Evolutionary conservation across 2,329 filamentous ascomycete genomes (phyloP).

Genomic region (Arthrocladium fulminans): DNA sequence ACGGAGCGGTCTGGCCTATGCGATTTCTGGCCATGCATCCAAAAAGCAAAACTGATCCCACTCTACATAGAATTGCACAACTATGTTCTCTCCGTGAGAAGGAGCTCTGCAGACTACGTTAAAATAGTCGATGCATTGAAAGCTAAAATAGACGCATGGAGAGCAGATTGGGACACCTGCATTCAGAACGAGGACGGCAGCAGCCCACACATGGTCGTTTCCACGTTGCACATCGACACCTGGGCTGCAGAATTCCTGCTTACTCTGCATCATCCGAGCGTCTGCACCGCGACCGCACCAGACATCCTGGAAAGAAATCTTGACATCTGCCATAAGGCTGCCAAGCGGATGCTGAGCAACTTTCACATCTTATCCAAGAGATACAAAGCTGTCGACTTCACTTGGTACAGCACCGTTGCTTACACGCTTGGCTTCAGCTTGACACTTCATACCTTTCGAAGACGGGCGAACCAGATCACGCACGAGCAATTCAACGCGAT

Average conservation of each 20-base stretch:
- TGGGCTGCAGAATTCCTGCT: slow-evolving; percentile 43
- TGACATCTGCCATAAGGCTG: slow-evolving; percentile 25
- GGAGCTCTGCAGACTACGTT: slow-evolving; percentile 55
- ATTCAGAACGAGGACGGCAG: slow-evolving; percentile 24
- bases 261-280: slow-evolving; percentile 45
- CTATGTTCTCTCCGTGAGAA: slow-evolving; percentile 63
- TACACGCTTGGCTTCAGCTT: slow-evolving; percentile 22
- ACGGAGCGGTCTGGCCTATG: slow-evolving; percentile 50
- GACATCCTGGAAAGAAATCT: slow-evolving; percentile 26
- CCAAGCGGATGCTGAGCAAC: slow-evolving; percentile 24
- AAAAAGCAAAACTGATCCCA: slow-evolving; percentile 55
- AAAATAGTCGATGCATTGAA: slow-evolving; percentile 57
- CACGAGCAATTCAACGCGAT: slow-evolving; percentile 22
- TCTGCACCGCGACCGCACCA: slow-evolving; percentile 32
- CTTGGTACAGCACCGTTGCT: slow-evolving; percentile 21
- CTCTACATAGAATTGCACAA: slow-evolving; percentile 66
- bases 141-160: slow-evolving; percentile 53
- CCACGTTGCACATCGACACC: slow-evolving; percentile 41
- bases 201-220: slow-evolving; percentile 33
- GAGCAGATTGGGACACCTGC: slow-evolving; percentile 53
- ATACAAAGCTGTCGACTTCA: slow-evolving; percentile 24
- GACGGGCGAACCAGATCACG: slow-evolving; percentile 12
- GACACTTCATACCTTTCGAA: slow-evolving; percentile 19
- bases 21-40: slow-evolving; percentile 57
- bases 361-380: slow-evolving; percentile 22